These are phyloP conservation scores for Neonothopanus nambi DNA, from an alignment of 1,284 basidiomycete genomes.

Conservation along the genomic window DNA sequence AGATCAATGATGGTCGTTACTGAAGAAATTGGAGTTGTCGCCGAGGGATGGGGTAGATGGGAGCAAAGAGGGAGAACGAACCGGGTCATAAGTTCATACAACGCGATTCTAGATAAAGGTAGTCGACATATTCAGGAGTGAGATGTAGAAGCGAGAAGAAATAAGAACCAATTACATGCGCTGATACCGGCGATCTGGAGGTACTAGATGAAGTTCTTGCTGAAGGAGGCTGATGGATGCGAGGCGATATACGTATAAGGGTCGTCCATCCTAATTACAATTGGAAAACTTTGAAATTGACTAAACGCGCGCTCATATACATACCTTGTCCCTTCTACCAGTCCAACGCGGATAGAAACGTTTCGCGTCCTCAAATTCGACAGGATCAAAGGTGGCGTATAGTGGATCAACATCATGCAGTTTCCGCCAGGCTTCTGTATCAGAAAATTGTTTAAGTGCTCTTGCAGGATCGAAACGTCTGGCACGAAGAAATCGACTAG, in stretches of 20 bases:
- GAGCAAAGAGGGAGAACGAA: conserved; percentile 67
- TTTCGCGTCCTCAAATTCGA: conserved; percentile 61
- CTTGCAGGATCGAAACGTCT: conserved; percentile 61
- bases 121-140: too few relatives aligned
- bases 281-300: not conserved
- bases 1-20: conserved; percentile 78
- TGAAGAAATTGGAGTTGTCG: conserved; percentile 59
- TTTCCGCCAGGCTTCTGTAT: conserved; percentile 64
- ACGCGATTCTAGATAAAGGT: conserved; percentile 40
- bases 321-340: conserved; percentile 70
- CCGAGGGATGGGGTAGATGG: conserved; percentile 53
- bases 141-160: conserved; percentile 8
- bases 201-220: conserved; percentile 57
- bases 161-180: conserved; percentile 58
- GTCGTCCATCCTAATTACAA: conserved; percentile 57
- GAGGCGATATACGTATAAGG: conserved; percentile 72
- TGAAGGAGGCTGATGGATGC: conserved; percentile 55
- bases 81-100: conserved; percentile 67
- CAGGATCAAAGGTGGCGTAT: conserved; percentile 58
- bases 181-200: conserved; percentile 58
- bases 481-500: conserved; percentile 72
- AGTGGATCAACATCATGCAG: conserved; percentile 59
- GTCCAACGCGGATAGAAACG: conserved; percentile 80
- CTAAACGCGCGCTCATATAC: not conserved
- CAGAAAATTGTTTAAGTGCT: conserved; percentile 69